phyloP scores from a whole-genome alignment of 352 stramenopile species.

The Hyaloperonospora brassicae region DNA sequence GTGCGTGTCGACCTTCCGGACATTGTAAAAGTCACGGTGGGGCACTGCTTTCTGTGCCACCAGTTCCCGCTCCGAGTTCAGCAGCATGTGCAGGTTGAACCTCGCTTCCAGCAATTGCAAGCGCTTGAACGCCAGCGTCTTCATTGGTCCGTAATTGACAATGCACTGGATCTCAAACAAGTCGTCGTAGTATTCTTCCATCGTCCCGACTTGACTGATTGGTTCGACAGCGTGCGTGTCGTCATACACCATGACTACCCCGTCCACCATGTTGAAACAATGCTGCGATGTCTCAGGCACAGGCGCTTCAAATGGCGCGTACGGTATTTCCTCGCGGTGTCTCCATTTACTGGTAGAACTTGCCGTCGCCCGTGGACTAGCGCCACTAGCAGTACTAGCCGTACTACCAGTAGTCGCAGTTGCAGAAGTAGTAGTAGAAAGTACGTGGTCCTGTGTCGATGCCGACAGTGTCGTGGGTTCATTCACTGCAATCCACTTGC shows the following conservation, averaged over 20 bases:
- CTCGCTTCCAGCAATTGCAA: slow-evolving; percentile 85
- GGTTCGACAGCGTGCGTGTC: slow-evolving; percentile 22
- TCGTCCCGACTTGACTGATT: slow-evolving; percentile 32
- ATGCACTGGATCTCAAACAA: slow-evolving; percentile 81
- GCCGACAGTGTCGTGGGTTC: slow-evolving; percentile 19
- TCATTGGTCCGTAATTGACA: slow-evolving; percentile 82
- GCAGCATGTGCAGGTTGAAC: slow-evolving; percentile 94
- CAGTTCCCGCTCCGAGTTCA: slow-evolving; percentile 94
- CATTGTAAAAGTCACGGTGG: slow-evolving; percentile 98
- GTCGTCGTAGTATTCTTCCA: slow-evolving; percentile 65
- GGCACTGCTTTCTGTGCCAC: slow-evolving; percentile 93
- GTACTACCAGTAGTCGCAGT: no score
- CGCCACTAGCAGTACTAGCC: no score
- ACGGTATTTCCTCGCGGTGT: slow-evolving; percentile 67
- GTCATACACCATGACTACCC: slow-evolving; percentile 49
- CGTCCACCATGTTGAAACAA: slow-evolving; percentile 46
- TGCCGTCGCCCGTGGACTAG: slow-evolving; percentile 15
- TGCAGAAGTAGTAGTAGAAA: no score
- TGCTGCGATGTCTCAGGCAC: slow-evolving; percentile 44
- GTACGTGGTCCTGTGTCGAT: slow-evolving; percentile 1
- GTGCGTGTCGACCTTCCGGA: slow-evolving; percentile 98
- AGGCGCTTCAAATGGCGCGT: slow-evolving; percentile 44
- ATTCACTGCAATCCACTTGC: slow-evolving; percentile 65
- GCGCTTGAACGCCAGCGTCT: slow-evolving; percentile 81
- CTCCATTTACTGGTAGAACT: slow-evolving; percentile 31